Base-by-base conservation (phyloP, 805 yeast genomes). In the Barnettozyma pratensis region DNA sequence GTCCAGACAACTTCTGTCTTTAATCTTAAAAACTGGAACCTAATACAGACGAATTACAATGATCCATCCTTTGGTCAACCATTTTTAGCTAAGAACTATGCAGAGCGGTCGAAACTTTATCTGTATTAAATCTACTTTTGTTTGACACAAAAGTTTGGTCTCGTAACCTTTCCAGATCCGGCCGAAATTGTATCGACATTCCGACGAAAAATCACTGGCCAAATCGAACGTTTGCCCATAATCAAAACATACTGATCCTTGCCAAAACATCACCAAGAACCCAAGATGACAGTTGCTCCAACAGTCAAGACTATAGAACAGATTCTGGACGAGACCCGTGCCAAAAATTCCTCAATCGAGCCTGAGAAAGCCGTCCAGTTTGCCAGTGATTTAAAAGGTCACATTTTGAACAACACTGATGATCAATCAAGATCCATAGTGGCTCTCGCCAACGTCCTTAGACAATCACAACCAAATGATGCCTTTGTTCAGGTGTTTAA, bases 351-450 rank as follows among this genome's bases (percentile, higher is more conserved):
- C 1, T 47, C 46, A 7, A 44, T 58, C 37, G 63, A 60, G 34
- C 51, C 55, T 3, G 47, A 46, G 7, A 42, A 50, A 29, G 51
- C 61, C 0, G 31, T 53, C 14, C 57, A 59, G 42, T 51, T 57
- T n/a, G 41, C 53, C 7, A 45, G 29, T 6, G 67, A 67, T 27
- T 64, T 80, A 39, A 70, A 69, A 49, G 42, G 62, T 10, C 72
- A 74, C 41, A 73, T 78, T 32, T 56, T 73, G 48, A 49, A 46
- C 36, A 77, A 73, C 50, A 74, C 74, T 47, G 72, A 74, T 43
- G 83, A 78, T 49, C 71, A 73, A 52, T 72, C 75, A 42, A 79
- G 76, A 60, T 70, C 79, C 3, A 74, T 81, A 8, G 75, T 76
- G 2, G 79, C 80, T 4, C 62, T 82, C 31, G 77, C 83, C 32